Base-by-base conservation (phyloP, 495 filamentous ascomycete genomes). In the Xylaria scruposa region DNA sequence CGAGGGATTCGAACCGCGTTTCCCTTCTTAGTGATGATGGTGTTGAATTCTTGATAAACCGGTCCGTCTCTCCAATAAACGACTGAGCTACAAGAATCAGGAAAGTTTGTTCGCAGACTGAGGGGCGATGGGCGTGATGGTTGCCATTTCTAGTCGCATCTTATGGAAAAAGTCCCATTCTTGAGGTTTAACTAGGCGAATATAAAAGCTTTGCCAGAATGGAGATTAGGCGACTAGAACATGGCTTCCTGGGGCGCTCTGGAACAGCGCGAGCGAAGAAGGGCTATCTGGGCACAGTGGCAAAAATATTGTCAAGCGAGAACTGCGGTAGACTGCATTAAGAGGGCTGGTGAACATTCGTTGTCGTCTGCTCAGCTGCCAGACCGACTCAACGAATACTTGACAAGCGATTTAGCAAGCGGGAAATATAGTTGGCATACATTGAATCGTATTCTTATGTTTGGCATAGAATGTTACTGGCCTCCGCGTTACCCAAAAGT, bases 1-100 rank as follows among this genome's bases (percentile, higher is more conserved):
- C 71, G 19, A 72, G 74, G 26, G 70, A 76, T 38, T 74, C 71
- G n/a, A 73, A 75, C 36, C 47, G 69, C 4, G 53, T 76, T 0
- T 76, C 73, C n/a, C 69, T 69, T 19, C 71, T 62, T 15, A 65
- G 71, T 15, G 66, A 67, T 26, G 69, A 65, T 19, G n/a, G 53
- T 17, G n/a, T n/a, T 2, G 36, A 15, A 1, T 33, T 53, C 10
- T 38, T 54, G 56, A 69, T 66, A 47, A 42, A 49, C 9, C 38
- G 10, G 7, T 67, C 70, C 42, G 75, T 77, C 42, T 76, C 74
- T 15, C 71, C 72, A 3, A 1, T 65, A 31, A 1, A 53, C 2
- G 15, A 59, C 12, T 59, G 31, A 59, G 54, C 36, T 38, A 38
- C 36, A 38, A 38, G 1, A 8, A 38, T 38, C 8, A 38, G 36